These are phyloP conservation scores for Solanum habrochaites DNA, from an alignment of 257 asterid species.

Conservation along the genomic window DNA sequence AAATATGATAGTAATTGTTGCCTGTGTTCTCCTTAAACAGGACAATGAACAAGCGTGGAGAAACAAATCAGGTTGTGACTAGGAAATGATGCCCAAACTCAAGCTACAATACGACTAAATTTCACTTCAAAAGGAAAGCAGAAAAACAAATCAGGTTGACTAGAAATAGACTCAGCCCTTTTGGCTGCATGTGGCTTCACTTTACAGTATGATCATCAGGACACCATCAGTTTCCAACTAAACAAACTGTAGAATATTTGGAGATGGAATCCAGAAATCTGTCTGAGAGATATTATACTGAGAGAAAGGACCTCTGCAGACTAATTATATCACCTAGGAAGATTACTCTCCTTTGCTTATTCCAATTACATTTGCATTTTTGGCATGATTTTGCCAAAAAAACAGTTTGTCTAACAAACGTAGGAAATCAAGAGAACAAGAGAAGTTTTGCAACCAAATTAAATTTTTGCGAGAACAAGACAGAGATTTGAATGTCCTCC, in stretches of 20 bases:
- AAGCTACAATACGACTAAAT: background rate
- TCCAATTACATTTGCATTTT: background rate
- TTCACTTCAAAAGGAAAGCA: background rate
- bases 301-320: conserved; percentile 61
- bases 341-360: conserved; percentile 4
- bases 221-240: background rate
- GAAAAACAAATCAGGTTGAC: background rate
- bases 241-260: background rate
- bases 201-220: background rate
- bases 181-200: background rate
- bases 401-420: background rate
- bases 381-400: background rate
- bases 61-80: background rate
- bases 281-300: background rate
- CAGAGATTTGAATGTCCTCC: background rate
- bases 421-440: background rate
- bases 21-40: background rate
- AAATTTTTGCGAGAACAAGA: background rate
- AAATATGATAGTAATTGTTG: background rate
- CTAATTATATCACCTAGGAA: conserved; percentile 34
- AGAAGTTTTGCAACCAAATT: background rate
- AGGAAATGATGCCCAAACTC: background rate
- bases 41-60: background rate
- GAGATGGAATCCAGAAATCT: background rate
- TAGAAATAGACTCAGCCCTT: background rate